Evolutionary conservation across 768 basidiomycete genomes (phyloP), one percentile per base, ranked within the genome.

Genomic region (Epithele typhae): DNA sequence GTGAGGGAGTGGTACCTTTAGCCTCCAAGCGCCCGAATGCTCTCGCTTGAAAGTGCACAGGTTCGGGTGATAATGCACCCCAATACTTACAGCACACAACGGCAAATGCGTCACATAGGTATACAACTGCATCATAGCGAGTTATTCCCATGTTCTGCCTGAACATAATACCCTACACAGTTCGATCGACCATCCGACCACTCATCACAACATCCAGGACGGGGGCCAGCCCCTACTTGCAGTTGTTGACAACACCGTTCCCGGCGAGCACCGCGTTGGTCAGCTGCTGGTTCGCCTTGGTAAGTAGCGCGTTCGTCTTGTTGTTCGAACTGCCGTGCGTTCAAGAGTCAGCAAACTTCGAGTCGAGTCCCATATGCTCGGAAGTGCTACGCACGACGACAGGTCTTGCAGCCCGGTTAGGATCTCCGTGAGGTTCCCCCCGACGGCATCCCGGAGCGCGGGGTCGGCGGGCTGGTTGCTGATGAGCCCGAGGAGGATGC

Each of bases 381-480:
- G 6, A 18, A 17, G 3, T 18, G 10, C 10, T 9, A 50, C 43
- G 23, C 32, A 50, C 47, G 47, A 48, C 11, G 40, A 42, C 6
- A 48, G 41, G 17, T 48, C 40, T 2, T n/a, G 15, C 22, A 48
- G 35, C 14, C 40, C 47, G 25, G 21, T 25, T 19, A 12, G 3
- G 19, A 48, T 19, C n/a, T 21, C 15, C 2, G 49, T 50, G 15
- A 59, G 43, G 35, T 54, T 54, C 12, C 33, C 37, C n/a, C 40
- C 53, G 19, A 59, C 58, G 19, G 48, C 41, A 37, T 38, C 46
- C 30, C 58, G 56, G 12, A 55, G 40, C 2, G 24, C 49, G 14
- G 58, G 54, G 1, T 51, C 33, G 2, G 58, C 58, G 18, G 38
- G 23, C 23, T 59, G 46, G n/a, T 50, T 51, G 19, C 44, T 55